Evolutionary conservation across 1,284 basidiomycete genomes (phyloP), one percentile per base, ranked within the genome.

Genomic region (Mycosarcoma maydis): DNA sequence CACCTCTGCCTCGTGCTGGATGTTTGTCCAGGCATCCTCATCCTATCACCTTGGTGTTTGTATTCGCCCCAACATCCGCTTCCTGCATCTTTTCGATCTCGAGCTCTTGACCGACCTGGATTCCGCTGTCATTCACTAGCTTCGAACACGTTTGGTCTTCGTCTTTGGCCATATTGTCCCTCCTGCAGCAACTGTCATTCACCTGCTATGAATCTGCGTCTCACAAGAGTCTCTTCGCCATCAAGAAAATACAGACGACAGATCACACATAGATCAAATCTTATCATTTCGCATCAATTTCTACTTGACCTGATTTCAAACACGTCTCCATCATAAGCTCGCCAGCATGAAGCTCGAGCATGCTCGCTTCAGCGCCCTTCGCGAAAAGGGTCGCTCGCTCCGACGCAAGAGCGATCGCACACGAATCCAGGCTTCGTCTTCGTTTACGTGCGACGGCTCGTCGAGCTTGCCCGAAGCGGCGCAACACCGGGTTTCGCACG

Each of bases 331-430:
- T 41, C 17, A 17, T 14, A 24, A 17, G 46, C 34, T 59, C 34
- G 49, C 8, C 41, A 24, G 33, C 37, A 66, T 66, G 62, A 66
- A 59, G 62, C 56, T 66, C 46, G 62, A 66, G 8, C 51, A 55
- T 19, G 55, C 40, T 10, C 56, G 51, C 1, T 54, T 66, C n/a
- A 52, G 50, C 52, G 56, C 43, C 8, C 43, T 66, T 22, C 50
- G 56, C 36, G 51, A 43, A 24, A 66, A 66, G 40, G 44, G 51
- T 27, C 62, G 62, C 30, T 53, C 43, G 38, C 47, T 66, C 3
- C 45, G 62, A 5, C 45, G 42, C 49, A 66, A 66, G 48, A 46
- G 33, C 43, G 62, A 59, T 24, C 50, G 55, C 37, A 50, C 45
- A 7, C 56, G 62, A 5, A 66, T 66, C 24, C 41, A 55, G n/a